A percentile compares a stretch with the other conserved stretches of the same genome.
Conservation (phyloP, 371 early-diverging fungal genomes). For the Apophysomyces ossiformis region DNA sequence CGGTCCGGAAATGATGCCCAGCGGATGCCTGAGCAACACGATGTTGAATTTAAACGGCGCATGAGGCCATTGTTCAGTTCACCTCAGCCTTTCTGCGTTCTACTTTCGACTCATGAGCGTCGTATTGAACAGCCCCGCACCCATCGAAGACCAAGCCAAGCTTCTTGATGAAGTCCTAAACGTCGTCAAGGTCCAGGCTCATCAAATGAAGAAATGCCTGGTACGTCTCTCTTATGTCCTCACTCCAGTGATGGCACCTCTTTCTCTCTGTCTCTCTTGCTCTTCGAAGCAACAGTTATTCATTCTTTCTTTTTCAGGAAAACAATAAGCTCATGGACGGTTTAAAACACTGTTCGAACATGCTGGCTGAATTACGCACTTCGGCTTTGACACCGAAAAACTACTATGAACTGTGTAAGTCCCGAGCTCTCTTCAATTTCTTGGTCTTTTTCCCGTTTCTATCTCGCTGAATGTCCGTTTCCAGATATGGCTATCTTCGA, state of each 20-base stretch:
- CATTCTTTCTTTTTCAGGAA: constrained; percentile 56
- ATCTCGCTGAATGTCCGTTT: background rate
- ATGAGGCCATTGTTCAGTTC: background rate
- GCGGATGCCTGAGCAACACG: background rate
- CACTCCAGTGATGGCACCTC: background rate
- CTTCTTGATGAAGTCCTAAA: constrained; percentile 84
- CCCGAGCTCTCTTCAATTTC: background rate
- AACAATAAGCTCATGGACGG: constrained; percentile 93
- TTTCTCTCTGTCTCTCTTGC: background rate
- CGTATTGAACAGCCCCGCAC: constrained; percentile 36
- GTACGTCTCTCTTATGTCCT: constrained; percentile 50
- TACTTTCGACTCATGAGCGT: constrained; percentile 23
- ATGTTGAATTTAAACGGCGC: constrained; percentile 6
- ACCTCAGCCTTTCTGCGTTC: background rate
- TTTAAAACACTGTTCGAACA: constrained; percentile 93
- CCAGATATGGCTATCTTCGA: constrained; percentile 96
- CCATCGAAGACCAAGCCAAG: constrained; percentile 80
- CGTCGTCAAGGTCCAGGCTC: constrained; percentile 87
- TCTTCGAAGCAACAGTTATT: background rate
- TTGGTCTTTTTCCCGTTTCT: background rate
- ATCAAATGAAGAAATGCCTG: constrained; percentile 89
- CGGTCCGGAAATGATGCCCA: no score
- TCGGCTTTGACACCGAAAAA: constrained; percentile 92
- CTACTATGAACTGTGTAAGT: constrained; percentile 96
- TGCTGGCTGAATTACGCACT: constrained; percentile 94